Conservation (phyloP, 2,329 filamentous ascomycete species). For the Ceratocystis variospora region DNA sequence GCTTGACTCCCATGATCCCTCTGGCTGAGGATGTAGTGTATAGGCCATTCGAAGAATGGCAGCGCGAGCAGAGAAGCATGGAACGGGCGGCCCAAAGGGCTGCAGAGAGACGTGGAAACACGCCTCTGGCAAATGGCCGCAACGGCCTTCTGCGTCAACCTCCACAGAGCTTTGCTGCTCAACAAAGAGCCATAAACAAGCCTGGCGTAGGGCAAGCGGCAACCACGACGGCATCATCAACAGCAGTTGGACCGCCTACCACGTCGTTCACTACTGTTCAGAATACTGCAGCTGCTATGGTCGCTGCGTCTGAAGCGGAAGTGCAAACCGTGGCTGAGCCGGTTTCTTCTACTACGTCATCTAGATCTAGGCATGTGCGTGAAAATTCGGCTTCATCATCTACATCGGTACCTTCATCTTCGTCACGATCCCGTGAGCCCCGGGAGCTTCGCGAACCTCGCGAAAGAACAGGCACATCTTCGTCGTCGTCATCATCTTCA, state of each 20-base stretch:
- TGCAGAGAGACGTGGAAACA: constrained; percentile 15
- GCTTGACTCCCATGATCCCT: constrained; percentile 49
- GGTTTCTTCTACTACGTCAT: not conserved
- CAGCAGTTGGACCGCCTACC: constrained; percentile 18
- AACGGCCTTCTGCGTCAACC: constrained; percentile 37
- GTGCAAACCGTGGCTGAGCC: not conserved
- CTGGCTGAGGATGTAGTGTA: constrained; percentile 49
- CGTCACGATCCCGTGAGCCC: constrained; percentile 9
- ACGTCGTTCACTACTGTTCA: constrained; percentile 18
- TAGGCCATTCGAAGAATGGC: constrained; percentile 47
- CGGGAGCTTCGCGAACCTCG: constrained; percentile 8
- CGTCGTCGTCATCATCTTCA: constrained; percentile 3
- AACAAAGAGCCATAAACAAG: constrained; percentile 45
- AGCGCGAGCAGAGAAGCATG: constrained; percentile 35
- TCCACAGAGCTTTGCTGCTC: constrained; percentile 52
- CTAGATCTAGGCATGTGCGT: constrained; percentile 15
- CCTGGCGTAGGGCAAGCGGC: constrained; percentile 26
- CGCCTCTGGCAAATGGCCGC: constrained; percentile 23
- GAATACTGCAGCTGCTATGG: constrained; percentile 17
- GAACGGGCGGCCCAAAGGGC: constrained; percentile 15
- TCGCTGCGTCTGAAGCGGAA: constrained; percentile 10
- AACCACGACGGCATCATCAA: constrained; percentile 25
- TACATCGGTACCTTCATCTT: constrained; percentile 7
- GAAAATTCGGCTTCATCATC: constrained; percentile 10
- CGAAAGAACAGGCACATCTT: constrained; percentile 6